Evolutionary conservation across 352 stramenopile species (phyloP), one percentile per base, ranked within the genome.

Genomic region (Ophiocytium majus): DNA sequence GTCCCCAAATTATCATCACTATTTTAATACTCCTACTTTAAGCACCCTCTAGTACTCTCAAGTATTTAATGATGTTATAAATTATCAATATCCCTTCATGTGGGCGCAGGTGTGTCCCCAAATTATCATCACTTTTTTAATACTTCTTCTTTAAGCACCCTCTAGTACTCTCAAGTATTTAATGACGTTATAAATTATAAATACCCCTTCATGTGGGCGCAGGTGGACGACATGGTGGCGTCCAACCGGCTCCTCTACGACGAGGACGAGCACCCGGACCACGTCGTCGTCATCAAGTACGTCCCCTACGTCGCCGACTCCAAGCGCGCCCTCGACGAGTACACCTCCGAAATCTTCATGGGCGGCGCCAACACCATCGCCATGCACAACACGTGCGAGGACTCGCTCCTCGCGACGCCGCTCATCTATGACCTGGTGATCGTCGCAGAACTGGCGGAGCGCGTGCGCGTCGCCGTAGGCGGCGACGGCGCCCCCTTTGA

Each of bases 331-430:
- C 95, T 99, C 91, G 97, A 99, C 87, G 97, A 99, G 92, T 99
- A 99, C 92, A 99, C 96, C 35, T 98, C 94, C 32, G 98, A 99
- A 92, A 99, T 99, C 88, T 99, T 99, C 91, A 98, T 99, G 96
- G 98, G 98, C 82, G 97, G 97, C 83, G 97, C 50, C 74, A 99
- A 99, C 92, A 99, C 97, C n/a, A 99, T 99, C 91, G 96, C 96
- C 35, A 99, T 99, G 96, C 97, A 99, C 94, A 99, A 99, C 91
- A 99, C 97, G 82, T 99, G 97, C 91, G 97, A 99, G 89, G 97
- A 99, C 90, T 99, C 96, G 81, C 91, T 99, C 32, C 91, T 99
- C 71, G 97, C 97, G 34, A 97, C 96, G 83, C 97, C 97, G 49
- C 89, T 99, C 75, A 99, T 99, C 88, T 92, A 99, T 57, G 97